phyloP scores from a whole-genome alignment of 2,329 filamentous ascomycete genomes.

The Epichloe coenophiala region DNA sequence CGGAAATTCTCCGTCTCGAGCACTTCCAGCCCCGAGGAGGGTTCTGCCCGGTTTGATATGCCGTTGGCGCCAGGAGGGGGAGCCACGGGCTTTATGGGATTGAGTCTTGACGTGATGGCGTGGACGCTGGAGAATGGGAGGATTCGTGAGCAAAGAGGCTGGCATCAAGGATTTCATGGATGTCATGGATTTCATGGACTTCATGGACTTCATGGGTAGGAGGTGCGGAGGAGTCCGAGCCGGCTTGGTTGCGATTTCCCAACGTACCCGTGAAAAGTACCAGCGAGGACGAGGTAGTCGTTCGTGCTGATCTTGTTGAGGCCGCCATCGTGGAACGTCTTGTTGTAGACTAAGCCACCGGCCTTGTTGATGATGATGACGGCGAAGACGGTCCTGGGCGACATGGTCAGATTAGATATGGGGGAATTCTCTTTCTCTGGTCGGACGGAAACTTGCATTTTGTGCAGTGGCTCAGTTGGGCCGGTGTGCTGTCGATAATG shows the following conservation, averaged over 20 bases:
- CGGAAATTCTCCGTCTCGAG: slow-evolving; percentile 91
- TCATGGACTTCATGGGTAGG: too few species aligned
- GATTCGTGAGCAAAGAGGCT: slow-evolving; percentile 4
- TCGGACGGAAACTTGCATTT: not conserved
- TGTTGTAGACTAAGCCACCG: slow-evolving; percentile 90
- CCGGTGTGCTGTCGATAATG: not conserved
- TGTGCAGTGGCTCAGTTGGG: not conserved
- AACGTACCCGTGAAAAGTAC: slow-evolving; percentile 83
- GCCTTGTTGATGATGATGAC: slow-evolving; percentile 99
- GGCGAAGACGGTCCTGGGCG: slow-evolving; percentile 73
- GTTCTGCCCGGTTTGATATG: slow-evolving; percentile 40
- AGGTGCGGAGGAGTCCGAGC: too few species aligned
- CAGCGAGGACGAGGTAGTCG: slow-evolving; percentile 91
- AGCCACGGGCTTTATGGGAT: slow-evolving; percentile 34
- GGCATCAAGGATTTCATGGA: too few species aligned
- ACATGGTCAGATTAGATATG: not conserved
- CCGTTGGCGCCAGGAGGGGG: slow-evolving; percentile 22
- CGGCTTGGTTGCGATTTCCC: too few species aligned
- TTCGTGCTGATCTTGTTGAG: slow-evolving; percentile 85
- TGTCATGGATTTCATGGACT: too few species aligned
- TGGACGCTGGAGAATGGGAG: slow-evolving; percentile 38
- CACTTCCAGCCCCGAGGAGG: slow-evolving; percentile 72
- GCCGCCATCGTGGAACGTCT: slow-evolving; percentile 74
- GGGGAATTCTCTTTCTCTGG: not conserved
- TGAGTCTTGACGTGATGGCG: slow-evolving; percentile 52